Base-by-base conservation (phyloP, 2,329 filamentous ascomycete species). In the Hymenoscyphus fraxineus region DNA sequence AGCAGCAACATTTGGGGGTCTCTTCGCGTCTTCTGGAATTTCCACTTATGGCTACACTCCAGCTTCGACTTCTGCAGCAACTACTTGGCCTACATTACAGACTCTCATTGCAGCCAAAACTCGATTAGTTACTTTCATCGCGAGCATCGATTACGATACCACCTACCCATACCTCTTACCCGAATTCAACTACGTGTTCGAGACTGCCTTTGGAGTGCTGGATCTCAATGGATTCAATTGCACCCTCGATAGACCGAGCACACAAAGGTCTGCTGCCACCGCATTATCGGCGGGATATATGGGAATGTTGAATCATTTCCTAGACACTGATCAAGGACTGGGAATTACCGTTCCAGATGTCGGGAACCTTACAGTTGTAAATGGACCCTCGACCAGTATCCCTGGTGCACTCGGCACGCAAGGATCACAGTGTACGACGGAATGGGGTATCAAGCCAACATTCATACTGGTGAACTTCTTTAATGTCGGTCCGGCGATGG, bases 81-180 rank as follows among this genome's bases (percentile, higher is more conserved):
- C 83, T 60, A 82, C 82, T 69, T 81, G 92, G 91, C 90, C 90
- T 76, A 93, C 90, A 0, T 79, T 93, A 15, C 82, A 86, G 70
- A 75, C 82, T 16, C 76, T 94, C 65, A 89, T 93, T 69, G 78
- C 82, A 32, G 79, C 80, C 51, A 81, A 82, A 58, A 89, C 83
- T 9, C 82, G 90, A 16, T 79, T 94, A 0, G 77, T 93, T 56
- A 85, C 88, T 32, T 93, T 93, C 68, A 85, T 93, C 74, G 73
- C 78, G 86, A 89, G 92, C 75, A 91, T 84, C 69, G 72, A 82
- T 60, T 75, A 80, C 64, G 79, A 86, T 66, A 78, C 77, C 1
- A 75, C 72, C 39, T 74, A 78, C 19, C 79, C 84, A 32, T 90
- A 88, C 72, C 85, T 91, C 61, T 79, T 89, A 63, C 80, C 84